phyloP scores from a whole-genome alignment of 805 yeast species.

The Wickerhamomyces canadensis region DNA sequence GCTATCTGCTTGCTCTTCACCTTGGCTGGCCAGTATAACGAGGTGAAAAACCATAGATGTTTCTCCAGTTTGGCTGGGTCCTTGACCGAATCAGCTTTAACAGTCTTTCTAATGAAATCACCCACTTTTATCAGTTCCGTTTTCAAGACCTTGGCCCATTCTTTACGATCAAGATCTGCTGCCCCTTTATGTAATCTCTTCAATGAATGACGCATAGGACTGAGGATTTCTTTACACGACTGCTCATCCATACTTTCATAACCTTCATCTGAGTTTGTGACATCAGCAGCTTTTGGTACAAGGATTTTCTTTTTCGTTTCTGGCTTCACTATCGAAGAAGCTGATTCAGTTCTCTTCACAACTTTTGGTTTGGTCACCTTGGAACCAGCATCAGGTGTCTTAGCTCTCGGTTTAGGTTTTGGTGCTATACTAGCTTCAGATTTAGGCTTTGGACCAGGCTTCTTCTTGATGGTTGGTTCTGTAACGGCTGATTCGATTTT shows the following conservation, averaged over 20 bases:
- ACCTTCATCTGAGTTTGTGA: conserved; percentile 37
- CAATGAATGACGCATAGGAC: conserved; percentile 64
- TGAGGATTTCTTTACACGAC: conserved; percentile 53
- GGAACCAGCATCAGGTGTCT: not conserved
- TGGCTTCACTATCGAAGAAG: not conserved
- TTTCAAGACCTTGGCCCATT: conserved; percentile 69
- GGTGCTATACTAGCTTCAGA: conserved; percentile 17
- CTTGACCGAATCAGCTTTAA: conserved; percentile 21
- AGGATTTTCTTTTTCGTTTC: conserved; percentile 4
- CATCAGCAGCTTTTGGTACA: conserved; percentile 5
- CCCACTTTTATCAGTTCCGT: conserved; percentile 70
- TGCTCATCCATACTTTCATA: conserved; percentile 78
- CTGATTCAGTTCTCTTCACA: conserved; percentile 3
- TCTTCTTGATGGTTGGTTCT: conserved; percentile 11
- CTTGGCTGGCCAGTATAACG: conserved; percentile 81
- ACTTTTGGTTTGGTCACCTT: conserved; percentile 3
- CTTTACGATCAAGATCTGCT: conserved; percentile 66
- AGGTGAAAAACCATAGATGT: conserved; percentile 81
- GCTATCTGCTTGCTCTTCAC: conserved; percentile 70
- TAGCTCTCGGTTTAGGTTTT: not conserved
- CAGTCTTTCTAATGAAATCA: conserved; percentile 50
- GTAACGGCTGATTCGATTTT: conserved; percentile 19
- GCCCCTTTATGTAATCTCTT: conserved; percentile 64
- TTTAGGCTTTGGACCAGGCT: conserved; percentile 11
- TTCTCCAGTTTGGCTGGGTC: conserved; percentile 40